These are phyloP conservation scores for Saccharomyces mikatae DNA, from an alignment of 805 yeast genomes.

Conservation along the genomic window DNA sequence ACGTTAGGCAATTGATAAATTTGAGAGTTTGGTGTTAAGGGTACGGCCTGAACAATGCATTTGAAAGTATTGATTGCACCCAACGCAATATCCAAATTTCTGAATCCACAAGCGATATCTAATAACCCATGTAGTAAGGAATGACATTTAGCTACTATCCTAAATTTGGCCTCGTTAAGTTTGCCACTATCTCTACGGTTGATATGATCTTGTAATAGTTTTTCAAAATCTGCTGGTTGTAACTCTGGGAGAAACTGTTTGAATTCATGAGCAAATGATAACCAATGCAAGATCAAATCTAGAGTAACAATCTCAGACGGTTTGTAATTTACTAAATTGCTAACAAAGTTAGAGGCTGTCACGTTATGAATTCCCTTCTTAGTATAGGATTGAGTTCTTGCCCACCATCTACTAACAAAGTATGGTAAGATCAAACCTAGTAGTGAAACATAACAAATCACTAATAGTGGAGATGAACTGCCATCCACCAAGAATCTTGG, in stretches of 20 bases:
- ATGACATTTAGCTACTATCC: conserved; percentile 57
- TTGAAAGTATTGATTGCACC: conserved; percentile 60
- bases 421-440: conserved; percentile 76
- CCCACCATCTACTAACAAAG: conserved; percentile 88
- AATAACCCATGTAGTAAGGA: conserved; percentile 59
- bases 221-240: conserved; percentile 40
- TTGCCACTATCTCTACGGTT: conserved; percentile 41
- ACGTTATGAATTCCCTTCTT: conserved; percentile 73
- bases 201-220: conserved; percentile 50
- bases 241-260: conserved; percentile 34
- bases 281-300: conserved; percentile 47
- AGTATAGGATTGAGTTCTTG: conserved; percentile 66
- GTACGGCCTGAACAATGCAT: conserved; percentile 68
- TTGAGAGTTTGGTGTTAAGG: conserved; percentile 47
- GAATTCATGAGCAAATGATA: conserved; percentile 64
- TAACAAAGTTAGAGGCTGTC: conserved; percentile 75
- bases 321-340: conserved; percentile 61
- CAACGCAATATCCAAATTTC: conserved; percentile 56
- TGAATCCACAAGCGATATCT: conserved; percentile 75
- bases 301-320: conserved; percentile 58
- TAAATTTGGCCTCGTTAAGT: conserved; percentile 35
- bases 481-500: conserved; percentile 89
- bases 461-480: conserved; percentile 55
- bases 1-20: conserved; percentile 78
- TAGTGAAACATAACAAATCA: conserved; percentile 56